Percentiles rank a stretch among this genome's conserved stretches.
phyloP scores from a whole-genome alignment of 2,329 filamentous ascomycete species.

The Phaeosphaeriaceae sp. region DNA sequence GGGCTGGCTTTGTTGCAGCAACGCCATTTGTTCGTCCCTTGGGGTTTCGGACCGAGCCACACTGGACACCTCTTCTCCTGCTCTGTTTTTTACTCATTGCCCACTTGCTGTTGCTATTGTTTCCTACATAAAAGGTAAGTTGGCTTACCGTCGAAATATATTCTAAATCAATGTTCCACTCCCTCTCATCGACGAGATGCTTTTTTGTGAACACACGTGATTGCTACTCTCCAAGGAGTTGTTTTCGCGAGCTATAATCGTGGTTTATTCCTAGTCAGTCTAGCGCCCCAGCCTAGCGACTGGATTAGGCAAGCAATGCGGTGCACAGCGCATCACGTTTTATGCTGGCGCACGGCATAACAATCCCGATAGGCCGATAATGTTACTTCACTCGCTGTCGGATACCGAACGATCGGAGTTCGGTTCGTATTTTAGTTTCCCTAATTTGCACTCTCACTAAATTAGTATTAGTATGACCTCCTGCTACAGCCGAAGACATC shows the following conservation, averaged over 20 bases:
- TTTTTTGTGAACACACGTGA: slow-evolving; percentile 10
- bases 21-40: too few species aligned
- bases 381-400: too few species aligned
- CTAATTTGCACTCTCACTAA: background rate
- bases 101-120: background rate
- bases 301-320: slow-evolving; percentile 16
- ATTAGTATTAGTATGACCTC: background rate
- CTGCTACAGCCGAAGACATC: too few species aligned
- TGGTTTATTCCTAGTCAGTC: slow-evolving; percentile 9
- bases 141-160: slow-evolving; percentile 2
- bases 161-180: background rate
- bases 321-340: slow-evolving; percentile 8
- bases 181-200: background rate
- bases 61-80: too few species aligned
- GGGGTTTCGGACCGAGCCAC: too few species aligned
- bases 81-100: background rate
- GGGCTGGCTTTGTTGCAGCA: too few species aligned
- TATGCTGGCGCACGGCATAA: background rate
- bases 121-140: background rate
- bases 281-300: slow-evolving; percentile 2
- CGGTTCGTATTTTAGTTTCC: too few species aligned
- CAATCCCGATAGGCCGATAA: too few species aligned
- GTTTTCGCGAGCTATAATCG: slow-evolving; percentile 15
- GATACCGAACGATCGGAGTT: background rate
- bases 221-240: slow-evolving; percentile 16